Evolutionary conservation across 2,329 filamentous ascomycete genomes (phyloP), one percentile per base, ranked within the genome.

Genomic region (Chaetomium sp.): DNA sequence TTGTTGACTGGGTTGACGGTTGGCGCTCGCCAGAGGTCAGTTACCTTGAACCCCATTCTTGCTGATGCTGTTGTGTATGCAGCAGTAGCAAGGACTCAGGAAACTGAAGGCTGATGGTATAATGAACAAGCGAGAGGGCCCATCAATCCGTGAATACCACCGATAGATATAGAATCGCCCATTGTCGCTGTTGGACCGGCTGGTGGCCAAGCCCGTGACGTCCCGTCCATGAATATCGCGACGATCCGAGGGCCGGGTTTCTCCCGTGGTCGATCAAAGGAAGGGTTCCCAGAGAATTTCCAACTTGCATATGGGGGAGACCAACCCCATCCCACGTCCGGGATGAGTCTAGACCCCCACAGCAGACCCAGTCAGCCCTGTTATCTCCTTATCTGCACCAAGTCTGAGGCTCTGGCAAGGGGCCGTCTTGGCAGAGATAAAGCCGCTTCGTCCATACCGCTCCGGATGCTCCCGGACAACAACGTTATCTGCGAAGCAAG

Each of bases 1-100:
- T 85, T 84, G 80, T 90, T 96, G 79, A 92, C 85, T 5, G 92
- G 91, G 75, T 96, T 96, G 78, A 95, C 79, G 3, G 57, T 55
- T 33, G 68, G 68, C 63, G 31, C 16, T 16, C 60, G 65, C 68
- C 67, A 70, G 67, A 68, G 67, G 31, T 67, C 63, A 1, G 66
- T 59, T 33, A 25, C 13, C 38, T 67, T 23, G 57, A 68, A 67
- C 21, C 64, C 66, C 68, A 70, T 69, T 35, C 1, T 31, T n/a
- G 29, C 42, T 21, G 53, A 31, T 4, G 6, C 8, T 49, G 57
- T 53, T 35, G 8, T 4, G n/a, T 4, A 19, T 2, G 19, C 23
- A 49, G 16, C 13, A 21, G 16, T 35, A 35, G 16, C 19, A 21
- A 42, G 21, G 31, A 12, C 16, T 19, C 21, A 19, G 12, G 25